A percentile compares a stretch with the other conserved stretches of the same genome.
phyloP scores from a whole-genome alignment of 441 rosid genomes.

The Pelargonium hybrid region DNA sequence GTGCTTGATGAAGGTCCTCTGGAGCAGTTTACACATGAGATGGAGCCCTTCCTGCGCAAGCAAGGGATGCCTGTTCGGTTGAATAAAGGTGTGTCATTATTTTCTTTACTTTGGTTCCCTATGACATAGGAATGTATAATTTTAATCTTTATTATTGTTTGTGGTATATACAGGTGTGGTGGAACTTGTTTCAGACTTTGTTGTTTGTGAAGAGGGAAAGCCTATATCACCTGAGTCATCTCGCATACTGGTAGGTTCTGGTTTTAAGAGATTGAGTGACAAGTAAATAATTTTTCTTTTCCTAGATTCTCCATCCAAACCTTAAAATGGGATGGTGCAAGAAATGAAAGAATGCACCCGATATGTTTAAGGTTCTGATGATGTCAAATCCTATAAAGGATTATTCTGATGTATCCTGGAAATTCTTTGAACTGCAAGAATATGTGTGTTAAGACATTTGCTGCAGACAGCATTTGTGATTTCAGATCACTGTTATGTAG shows the following conservation, averaged over 20 bases:
- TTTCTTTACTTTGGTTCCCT: slow-evolving; percentile 5
- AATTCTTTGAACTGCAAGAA: no score
- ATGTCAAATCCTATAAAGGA: no score
- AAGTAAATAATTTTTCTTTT: not conserved
- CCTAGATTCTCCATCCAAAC: not conserved
- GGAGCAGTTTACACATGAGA: slow-evolving; percentile 89
- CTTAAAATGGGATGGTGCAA: no score
- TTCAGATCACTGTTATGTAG: no score
- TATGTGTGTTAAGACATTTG: no score
- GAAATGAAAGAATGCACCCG: no score
- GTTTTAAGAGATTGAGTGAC: not conserved
- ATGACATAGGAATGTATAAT: not conserved
- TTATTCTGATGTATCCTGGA: no score
- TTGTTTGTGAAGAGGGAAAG: slow-evolving; percentile 89
- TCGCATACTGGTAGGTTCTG: slow-evolving; percentile 62
- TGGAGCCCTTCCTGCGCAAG: slow-evolving; percentile 91
- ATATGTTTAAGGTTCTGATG: no score
- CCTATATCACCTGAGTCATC: slow-evolving; percentile 86
- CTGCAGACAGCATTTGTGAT: no score
- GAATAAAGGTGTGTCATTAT: slow-evolving; percentile 51
- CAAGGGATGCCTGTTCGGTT: slow-evolving; percentile 95
- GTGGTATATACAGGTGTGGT: slow-evolving; percentile 51
- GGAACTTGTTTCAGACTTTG: slow-evolving; percentile 74
- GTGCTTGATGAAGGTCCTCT: slow-evolving; percentile 80
- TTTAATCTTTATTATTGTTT: not conserved